Evolutionary conservation across 2,329 filamentous ascomycete genomes (phyloP), one percentile per base, ranked within the genome.

Genomic region (Diaporthe amygdali): DNA sequence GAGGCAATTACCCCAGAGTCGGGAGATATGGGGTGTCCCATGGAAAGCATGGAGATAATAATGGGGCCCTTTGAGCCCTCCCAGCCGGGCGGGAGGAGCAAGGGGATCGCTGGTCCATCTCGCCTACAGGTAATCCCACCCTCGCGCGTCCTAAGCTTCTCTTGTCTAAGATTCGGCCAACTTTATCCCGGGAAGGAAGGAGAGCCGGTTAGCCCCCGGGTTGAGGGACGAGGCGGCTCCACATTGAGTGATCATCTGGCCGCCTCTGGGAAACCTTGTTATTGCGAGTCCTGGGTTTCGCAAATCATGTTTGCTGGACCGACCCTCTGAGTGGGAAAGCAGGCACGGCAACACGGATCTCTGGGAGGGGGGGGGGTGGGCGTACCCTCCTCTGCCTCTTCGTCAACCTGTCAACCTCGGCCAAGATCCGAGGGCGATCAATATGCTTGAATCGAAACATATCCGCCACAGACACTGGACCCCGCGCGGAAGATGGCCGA

Each of bases 81-180:
- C 59, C 20, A 63, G 59, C 9, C 27, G n/a, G 41, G n/a, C 44
- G 56, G 56, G 56, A 63, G 20, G 20, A 20, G 30, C 41, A 47
- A 34, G 41, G n/a, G 59, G n/a, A n/a, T n/a, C n/a, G n/a, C n/a
- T n/a, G n/a, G 41, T 34, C 41, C 4, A 1, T 47, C 56, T 32
- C 39, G 15, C 20, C 39, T 5, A 32, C 39, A 61, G 39, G 27
- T 20, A 12, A 46, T 63, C 59, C 41, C 39, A 47, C 41, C 41
- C 14, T 47, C 27, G 20, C 8, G n/a, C 59, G 59, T 34, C 6
- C 27, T 34, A 25, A 7, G 41, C 20, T 27, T 32, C 20, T 88
- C 44, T 37, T 22, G 17, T 17, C 30, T 25, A 12, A 15, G 32
- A 27, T 47, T 49, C 41, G 51, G 66, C 52, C 39, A 46, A 46